Base-by-base conservation (phyloP, 805 yeast species). In the Maudiozyma barnettii region DNA sequence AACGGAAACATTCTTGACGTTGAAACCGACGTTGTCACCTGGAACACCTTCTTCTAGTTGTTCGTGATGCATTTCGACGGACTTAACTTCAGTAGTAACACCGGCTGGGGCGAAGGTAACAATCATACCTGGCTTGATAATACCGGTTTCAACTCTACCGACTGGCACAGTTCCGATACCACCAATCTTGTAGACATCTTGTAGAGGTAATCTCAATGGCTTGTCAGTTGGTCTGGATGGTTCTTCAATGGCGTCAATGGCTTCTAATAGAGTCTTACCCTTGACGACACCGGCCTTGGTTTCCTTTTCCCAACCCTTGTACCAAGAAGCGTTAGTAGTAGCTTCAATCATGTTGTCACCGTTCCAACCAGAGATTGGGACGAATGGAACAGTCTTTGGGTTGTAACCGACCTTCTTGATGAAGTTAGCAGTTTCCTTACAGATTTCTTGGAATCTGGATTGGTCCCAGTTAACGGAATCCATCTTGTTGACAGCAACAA, bases 401-500 rank as follows among this genome's bases (percentile, higher is more conserved):
- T 78, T 79, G 84, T 74, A 83, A 72, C 91, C 91, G 60, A 81
- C 88, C 79, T 82, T 78, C 83, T 80, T 81, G 78, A 82, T 79
- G 78, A 83, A 83, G 76, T 79, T 80, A 57, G 83, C 68, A 63
- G 86, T 77, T 74, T 84, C 88, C 78, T 80, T 81, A 69, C 73
- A 67, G 62, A 82, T 83, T 70, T 83, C 89, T 61, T 80, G 79
- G 76, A 74, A 86, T 75, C 95, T 82, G 62, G 75, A 68, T 77
- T 85, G 79, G 60, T 79, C 76, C 95, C 95, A 85, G 70, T 84
- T 82, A 68, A 82, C 88, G 70, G 93, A 81, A 79, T 85, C 95
- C 95, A 85, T 86, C 86, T 85, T 85, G 89, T 85, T 85, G 75
- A 84, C 79, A 64, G 93, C 95, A 73, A 85, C 90, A 68, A 85